phyloP scores from a whole-genome alignment of 345 rosid species.

The Brassica napus region Da-Ae NC_063442.1:2996501-2997000 shows the following conservation, averaged over 20 bases:
- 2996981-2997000: background rate
- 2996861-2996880: background rate
- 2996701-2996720: background rate
- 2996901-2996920: background rate
- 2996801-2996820: background rate
- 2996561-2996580: conserved; percentile 87
- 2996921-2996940: background rate
- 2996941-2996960: background rate
- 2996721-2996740: background rate
- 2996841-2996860: background rate
- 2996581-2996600: conserved; percentile 36
- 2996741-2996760: background rate
- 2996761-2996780: background rate
- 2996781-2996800: background rate
- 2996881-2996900: background rate
- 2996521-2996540: conserved; percentile 97
- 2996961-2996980: background rate
- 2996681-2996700: background rate
- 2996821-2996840: background rate
- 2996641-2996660: conserved; percentile 1
- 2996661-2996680: background rate
- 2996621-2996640: background rate
- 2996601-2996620: background rate
- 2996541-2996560: conserved; percentile 97
- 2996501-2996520: conserved; percentile 99